Percentiles rank a stretch among this genome's conserved stretches.
Evolutionary conservation across 2,329 filamentous ascomycete species (phyloP).

Genomic region (Trichophaea hybrida): DNA sequence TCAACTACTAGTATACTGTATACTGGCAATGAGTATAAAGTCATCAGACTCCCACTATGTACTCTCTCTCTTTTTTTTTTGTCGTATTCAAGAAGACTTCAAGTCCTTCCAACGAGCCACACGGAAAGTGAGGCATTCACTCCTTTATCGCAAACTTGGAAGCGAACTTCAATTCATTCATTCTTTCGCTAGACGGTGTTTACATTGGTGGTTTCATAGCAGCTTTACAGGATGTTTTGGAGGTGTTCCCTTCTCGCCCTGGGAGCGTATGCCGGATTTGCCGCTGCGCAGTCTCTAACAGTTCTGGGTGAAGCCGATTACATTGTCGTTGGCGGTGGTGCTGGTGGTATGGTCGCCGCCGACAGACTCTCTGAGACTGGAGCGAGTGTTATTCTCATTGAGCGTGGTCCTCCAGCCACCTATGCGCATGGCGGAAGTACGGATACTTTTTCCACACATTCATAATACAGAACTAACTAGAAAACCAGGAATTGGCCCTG

Average conservation of each 20-base stretch:
- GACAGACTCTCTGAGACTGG: conserved; percentile 39
- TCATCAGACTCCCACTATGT: no score
- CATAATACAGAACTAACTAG: conserved; percentile 20
- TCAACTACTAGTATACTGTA: no score
- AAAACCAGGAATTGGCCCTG: conserved; percentile 38
- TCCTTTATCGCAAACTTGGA: no score
- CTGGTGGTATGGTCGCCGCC: conserved; percentile 44
- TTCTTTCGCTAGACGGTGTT: not conserved
- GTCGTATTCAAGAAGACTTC: no score
- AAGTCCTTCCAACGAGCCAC: no score
- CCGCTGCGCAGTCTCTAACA: conserved; percentile 24
- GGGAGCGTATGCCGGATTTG: conserved; percentile 16
- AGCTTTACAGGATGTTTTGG: not conserved
- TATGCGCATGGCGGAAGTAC: conserved; percentile 47
- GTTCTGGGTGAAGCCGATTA: conserved; percentile 42
- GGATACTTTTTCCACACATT: conserved; percentile 7
- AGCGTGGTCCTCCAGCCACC: conserved; percentile 40
- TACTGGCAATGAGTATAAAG: no score
- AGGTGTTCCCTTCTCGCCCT: conserved; percentile 2
- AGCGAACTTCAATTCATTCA: not conserved
- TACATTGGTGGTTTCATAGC: no score
- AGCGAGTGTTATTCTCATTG: conserved; percentile 36
- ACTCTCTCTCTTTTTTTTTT: no score
- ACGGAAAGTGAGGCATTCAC: no score
- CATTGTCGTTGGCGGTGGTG: conserved; percentile 49